A percentile compares a stretch with the other conserved stretches of the same genome.
Conservation (phyloP, 164 flowering plant species). For the Piper betle region DNA sequence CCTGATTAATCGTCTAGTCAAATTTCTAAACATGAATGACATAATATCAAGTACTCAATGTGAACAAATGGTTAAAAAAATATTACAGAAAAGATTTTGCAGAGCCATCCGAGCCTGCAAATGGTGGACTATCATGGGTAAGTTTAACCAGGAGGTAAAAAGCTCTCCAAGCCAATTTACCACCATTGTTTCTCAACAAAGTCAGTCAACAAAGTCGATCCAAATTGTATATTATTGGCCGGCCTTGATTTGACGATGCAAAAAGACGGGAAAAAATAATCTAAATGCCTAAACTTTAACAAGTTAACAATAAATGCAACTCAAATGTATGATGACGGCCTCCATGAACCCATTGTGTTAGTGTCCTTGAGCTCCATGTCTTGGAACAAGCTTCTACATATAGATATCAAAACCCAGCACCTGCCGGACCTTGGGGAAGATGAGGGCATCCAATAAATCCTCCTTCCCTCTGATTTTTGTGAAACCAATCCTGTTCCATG, state of each 20-base stretch:
- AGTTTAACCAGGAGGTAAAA: neutral
- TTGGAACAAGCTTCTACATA: conserved; percentile 3
- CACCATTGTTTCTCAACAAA: neutral
- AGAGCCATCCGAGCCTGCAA: conserved; percentile 6
- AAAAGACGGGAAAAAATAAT: neutral
- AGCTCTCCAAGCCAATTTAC: neutral
- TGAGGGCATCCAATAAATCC: conserved; percentile 5
- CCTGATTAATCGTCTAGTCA: conserved; percentile 4
- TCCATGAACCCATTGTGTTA: conserved; percentile 5
- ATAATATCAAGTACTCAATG: neutral
- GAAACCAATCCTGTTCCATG: neutral
- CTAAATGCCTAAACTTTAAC: neutral
- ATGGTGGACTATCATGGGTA: conserved; percentile 6
- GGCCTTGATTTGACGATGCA: neutral
- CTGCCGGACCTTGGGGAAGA: neutral
- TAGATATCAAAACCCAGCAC: neutral
- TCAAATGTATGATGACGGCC: conserved; percentile 18
- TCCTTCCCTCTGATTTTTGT: conserved; percentile 1
- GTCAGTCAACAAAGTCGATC: neutral
- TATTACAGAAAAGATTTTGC: neutral
- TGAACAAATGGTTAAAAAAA: neutral
- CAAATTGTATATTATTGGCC: neutral
- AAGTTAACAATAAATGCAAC: neutral
- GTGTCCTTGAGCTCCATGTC: conserved; percentile 9
- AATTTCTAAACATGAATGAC: conserved; percentile 4